These are phyloP conservation scores for Rhynchospora breviuscula DNA, from an alignment of 176 grass and related monocot species.

Conservation along the genomic window DNA sequence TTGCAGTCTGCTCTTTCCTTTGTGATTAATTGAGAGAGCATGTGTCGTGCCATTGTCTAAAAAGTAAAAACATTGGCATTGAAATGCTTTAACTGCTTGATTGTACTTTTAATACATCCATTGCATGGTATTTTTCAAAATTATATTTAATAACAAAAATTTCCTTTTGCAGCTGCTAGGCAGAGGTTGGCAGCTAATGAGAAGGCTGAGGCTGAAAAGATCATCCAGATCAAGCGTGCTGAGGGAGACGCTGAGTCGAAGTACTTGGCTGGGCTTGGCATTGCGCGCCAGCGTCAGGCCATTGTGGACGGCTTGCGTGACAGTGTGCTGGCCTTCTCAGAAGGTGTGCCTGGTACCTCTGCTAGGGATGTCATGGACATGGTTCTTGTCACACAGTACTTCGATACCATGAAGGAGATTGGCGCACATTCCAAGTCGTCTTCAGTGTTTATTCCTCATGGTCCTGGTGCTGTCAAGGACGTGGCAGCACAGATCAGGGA, in stretches of 20 bases:
- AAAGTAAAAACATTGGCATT: background rate
- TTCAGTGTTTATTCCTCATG: conserved; percentile 75
- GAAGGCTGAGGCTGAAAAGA: conserved; percentile 83
- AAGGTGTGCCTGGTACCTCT: conserved; percentile 64
- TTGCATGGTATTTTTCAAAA: background rate
- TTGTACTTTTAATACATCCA: background rate
- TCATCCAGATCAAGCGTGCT: conserved; percentile 60
- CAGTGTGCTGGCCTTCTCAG: conserved; percentile 68
- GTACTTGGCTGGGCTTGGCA: conserved; percentile 30
- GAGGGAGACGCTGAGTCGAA: conserved; percentile 41
- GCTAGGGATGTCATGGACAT: conserved; percentile 91
- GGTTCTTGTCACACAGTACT: conserved; percentile 83
- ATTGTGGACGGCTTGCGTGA: conserved; percentile 69
- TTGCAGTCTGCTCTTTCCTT: background rate
- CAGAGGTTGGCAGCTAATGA: conserved; percentile 38
- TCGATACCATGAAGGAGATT: conserved; percentile 88
- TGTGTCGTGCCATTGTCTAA: background rate
- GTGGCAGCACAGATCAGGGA: conserved; percentile 71
- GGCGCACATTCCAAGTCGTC: conserved; percentile 62
- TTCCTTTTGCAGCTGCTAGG: conserved; percentile 27
- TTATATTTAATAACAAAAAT: background rate
- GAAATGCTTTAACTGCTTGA: background rate
- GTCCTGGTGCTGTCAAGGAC: conserved; percentile 57
- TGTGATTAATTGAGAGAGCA: background rate
- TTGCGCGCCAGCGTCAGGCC: conserved; percentile 38